These are phyloP conservation scores for Syncephalastrum sp. DNA, from an alignment of 371 early-diverging fungal genomes.

Conservation along the genomic window DNA sequence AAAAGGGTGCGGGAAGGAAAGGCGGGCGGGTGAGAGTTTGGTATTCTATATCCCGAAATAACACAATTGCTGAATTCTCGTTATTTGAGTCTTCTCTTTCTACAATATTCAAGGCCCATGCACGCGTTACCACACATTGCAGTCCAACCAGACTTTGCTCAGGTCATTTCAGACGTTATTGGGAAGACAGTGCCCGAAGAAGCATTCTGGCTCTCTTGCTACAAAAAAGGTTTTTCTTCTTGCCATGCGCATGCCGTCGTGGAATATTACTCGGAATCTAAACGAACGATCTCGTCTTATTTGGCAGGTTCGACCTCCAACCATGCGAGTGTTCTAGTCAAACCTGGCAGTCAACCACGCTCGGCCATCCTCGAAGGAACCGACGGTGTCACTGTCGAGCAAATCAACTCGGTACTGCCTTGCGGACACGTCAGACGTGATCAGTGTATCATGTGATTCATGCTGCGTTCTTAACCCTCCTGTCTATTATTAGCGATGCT, in stretches of 20 bases:
- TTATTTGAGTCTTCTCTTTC: too few species aligned
- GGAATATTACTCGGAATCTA: not conserved
- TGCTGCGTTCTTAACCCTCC: not conserved
- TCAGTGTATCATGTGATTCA: not conserved
- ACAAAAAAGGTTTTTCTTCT: slow-evolving; percentile 35
- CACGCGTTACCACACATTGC: slow-evolving; percentile 34
- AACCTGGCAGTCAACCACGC: not conserved
- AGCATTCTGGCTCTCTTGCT: slow-evolving; percentile 58
- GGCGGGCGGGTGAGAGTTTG: not conserved
- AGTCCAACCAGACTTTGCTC: slow-evolving; percentile 46
- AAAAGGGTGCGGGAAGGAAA: not conserved
- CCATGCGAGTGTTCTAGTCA: slow-evolving; percentile 7
- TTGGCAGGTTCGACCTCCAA: slow-evolving; percentile 13
- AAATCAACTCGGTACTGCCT: slow-evolving; percentile 4
- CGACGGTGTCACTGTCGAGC: slow-evolving; percentile 4
- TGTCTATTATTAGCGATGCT: slow-evolving; percentile 36
- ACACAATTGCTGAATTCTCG: too few species aligned
- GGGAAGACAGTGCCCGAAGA: slow-evolving; percentile 23
- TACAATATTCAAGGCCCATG: not conserved
- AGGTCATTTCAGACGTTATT: slow-evolving; percentile 31
- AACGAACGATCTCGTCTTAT: not conserved
- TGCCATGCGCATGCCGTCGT: not conserved
- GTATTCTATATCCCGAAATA: too few species aligned
- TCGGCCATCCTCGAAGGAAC: slow-evolving; percentile 6
- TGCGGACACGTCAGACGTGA: not conserved